Evolutionary conservation across 2,329 filamentous ascomycete species (phyloP).

Genomic region (Anthostomella pinea): DNA sequence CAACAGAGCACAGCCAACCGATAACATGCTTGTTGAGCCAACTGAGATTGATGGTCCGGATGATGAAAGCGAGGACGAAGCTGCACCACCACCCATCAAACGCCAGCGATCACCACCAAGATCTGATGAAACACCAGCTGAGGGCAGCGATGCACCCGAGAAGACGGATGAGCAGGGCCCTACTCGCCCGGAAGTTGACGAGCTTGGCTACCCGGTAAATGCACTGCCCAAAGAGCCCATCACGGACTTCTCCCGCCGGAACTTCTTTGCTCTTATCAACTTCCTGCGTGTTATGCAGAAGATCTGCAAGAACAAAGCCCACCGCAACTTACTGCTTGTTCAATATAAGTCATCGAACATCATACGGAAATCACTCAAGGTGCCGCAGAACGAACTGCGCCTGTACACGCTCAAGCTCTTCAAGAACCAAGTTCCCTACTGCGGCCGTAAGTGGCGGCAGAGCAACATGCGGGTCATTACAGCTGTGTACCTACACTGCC

Average conservation of each 20-base stretch:
- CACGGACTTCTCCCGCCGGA: slow-evolving; percentile 86
- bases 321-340: slow-evolving; percentile 89
- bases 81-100: slow-evolving; percentile 79
- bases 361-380: slow-evolving; percentile 84
- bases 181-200: slow-evolving; percentile 68
- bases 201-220: slow-evolving; percentile 76
- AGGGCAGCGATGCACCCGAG: slow-evolving; percentile 25
- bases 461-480: slow-evolving; percentile 99
- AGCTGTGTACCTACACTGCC: slow-evolving; percentile 89
- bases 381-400: slow-evolving; percentile 81
- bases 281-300: slow-evolving; percentile 96
- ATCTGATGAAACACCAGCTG: slow-evolving; percentile 26
- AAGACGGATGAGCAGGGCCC: slow-evolving; percentile 35
- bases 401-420: slow-evolving; percentile 97
- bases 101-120: slow-evolving; percentile 48
- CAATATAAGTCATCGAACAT: slow-evolving; percentile 95
- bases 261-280: slow-evolving; percentile 94
- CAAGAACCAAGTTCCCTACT: slow-evolving; percentile 98
- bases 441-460: slow-evolving; percentile 96
- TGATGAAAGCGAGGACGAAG: slow-evolving; percentile 70
- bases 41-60: slow-evolving; percentile 35
- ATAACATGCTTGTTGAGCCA: slow-evolving; percentile 26
- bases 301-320: slow-evolving; percentile 91
- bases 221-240: slow-evolving; percentile 73
- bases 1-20: slow-evolving; percentile 29